Percentiles rank a stretch among this genome's conserved stretches.
These are phyloP conservation scores for Coniochaeta prunicola DNA, from an alignment of 2,329 filamentous ascomycete species.

Conservation along the genomic window DNA sequence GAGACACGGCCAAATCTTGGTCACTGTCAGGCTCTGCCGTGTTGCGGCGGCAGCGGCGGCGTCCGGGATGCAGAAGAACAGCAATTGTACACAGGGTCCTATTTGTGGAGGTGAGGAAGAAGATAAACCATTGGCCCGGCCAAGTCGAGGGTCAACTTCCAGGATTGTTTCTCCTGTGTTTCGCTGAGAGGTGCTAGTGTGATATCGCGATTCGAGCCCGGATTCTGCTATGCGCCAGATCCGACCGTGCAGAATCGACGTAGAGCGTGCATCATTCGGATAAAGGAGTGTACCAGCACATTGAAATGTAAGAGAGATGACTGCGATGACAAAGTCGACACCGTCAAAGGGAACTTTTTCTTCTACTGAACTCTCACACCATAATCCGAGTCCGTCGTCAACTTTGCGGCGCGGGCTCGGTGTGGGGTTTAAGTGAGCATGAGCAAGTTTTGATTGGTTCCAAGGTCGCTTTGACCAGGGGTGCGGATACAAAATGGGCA, in stretches of 20 bases:
- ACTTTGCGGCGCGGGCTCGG: constrained; percentile 8
- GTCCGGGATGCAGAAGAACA: not conserved
- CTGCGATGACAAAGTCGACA: not conserved
- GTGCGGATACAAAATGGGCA: not conserved
- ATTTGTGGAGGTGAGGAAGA: not conserved
- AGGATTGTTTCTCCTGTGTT: not conserved
- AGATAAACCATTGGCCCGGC: not conserved
- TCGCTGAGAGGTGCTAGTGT: not conserved
- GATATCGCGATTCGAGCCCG: not conserved
- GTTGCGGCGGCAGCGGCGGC: not conserved
- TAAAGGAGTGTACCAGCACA: not conserved
- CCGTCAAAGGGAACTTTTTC: not conserved
- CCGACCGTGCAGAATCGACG: not conserved
- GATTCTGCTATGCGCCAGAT: not conserved
- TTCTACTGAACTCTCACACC: not conserved
- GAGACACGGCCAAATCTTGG: not conserved
- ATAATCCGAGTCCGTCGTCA: not conserved
- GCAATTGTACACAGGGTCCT: not conserved
- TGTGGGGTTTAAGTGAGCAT: constrained; percentile 6
- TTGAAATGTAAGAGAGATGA: not conserved
- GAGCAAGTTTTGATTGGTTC: constrained; percentile 37
- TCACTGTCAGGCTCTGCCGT: not conserved
- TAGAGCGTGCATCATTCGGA: not conserved
- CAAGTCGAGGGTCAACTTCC: not conserved
- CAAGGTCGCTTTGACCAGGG: constrained; percentile 23